Evolutionary conservation across 768 basidiomycete species (phyloP), one percentile per base, ranked within the genome.

Genomic region (Mycena floridula): DNA sequence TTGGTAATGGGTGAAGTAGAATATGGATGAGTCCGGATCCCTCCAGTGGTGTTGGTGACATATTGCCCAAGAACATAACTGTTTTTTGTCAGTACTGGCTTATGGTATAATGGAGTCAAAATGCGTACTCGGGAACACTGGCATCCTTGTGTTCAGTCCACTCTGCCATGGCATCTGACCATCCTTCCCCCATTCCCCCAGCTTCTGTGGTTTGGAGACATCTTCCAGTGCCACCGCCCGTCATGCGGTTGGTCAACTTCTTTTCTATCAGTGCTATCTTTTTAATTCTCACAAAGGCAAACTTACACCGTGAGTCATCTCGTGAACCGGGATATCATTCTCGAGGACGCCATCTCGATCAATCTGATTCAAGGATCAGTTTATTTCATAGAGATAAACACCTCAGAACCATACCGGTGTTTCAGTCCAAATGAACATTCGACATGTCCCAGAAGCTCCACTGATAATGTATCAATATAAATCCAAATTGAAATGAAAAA

Each of bases 161-260:
- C 68, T 63, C 61, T 2, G 72, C 68, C 63, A 73, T 59, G 16
- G 70, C 70, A 59, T 82, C 81, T 3, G 75, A 76, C 80, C 81
- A 84, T 15, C 79, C 81, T 58, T 86, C 83, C 30, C 81, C 82
- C 72, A 85, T 72, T 13, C 82, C 82, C 16, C 78, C 77, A 3
- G 81, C 67, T 54, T 85, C 82, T 24, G 68, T 68, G 21, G 72
- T 79, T 54, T 81, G 76, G 48, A 85, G 62, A 64, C 83, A 85
- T 12, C 77, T 63, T 32, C 73, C 74, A 20, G 73, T 74, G 20
- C 73, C 75, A 26, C 76, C 74, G 15, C 77, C 76, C 8, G 74
- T 77, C 64, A 77, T 61, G 15, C 69, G 61, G 49, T 65, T 71
- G 13, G 70, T 74, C 35, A 73, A n/a, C n/a, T n/a, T n/a, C n/a